These are phyloP conservation scores for Zygosaccharomyces gambellarensis DNA, from an alignment of 805 yeast genomes.

Conservation along the genomic window DNA sequence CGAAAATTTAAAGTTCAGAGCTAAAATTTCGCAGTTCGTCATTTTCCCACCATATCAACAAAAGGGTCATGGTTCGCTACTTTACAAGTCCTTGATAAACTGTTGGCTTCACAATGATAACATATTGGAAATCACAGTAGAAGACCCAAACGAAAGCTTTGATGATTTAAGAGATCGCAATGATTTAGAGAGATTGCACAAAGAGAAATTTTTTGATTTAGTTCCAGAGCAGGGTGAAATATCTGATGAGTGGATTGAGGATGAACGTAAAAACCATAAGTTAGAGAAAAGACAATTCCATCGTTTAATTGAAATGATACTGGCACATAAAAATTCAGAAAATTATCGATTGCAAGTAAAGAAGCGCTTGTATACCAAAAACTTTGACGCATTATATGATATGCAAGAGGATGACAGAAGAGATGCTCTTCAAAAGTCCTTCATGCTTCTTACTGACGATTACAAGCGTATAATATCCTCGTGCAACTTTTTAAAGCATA, in stretches of 20 bases:
- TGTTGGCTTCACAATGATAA: constrained; percentile 49
- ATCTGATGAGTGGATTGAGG: constrained; percentile 38
- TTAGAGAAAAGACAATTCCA: constrained; percentile 74
- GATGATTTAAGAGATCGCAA: constrained; percentile 85
- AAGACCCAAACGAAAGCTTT: constrained; percentile 90
- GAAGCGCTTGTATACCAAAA: constrained; percentile 68
- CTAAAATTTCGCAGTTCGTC: constrained; percentile 82
- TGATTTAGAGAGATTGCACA: constrained; percentile 54
- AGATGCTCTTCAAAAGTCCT: constrained; percentile 74
- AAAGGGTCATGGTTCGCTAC: constrained; percentile 59
- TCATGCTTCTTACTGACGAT: constrained; percentile 61
- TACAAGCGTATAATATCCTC: constrained; percentile 48
- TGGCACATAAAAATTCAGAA: constrained; percentile 39
- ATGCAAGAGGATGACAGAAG: constrained; percentile 58
- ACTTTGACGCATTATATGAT: constrained; percentile 68
- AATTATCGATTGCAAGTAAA: constrained; percentile 58
- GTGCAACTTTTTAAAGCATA: constrained; percentile 10
- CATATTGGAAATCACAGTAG: constrained; percentile 75
- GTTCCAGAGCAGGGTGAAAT: constrained; percentile 24
- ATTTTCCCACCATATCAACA: constrained; percentile 82
- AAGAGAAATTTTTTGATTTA: constrained; percentile 32
- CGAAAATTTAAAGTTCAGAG: constrained; percentile 41
- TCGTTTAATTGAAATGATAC: constrained; percentile 71
- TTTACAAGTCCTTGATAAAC: constrained; percentile 55
- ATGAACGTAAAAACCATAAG: constrained; percentile 43